Base-by-base conservation (phyloP, 192 early-diverging fungal species). In the Coemansia sp. region DNA sequence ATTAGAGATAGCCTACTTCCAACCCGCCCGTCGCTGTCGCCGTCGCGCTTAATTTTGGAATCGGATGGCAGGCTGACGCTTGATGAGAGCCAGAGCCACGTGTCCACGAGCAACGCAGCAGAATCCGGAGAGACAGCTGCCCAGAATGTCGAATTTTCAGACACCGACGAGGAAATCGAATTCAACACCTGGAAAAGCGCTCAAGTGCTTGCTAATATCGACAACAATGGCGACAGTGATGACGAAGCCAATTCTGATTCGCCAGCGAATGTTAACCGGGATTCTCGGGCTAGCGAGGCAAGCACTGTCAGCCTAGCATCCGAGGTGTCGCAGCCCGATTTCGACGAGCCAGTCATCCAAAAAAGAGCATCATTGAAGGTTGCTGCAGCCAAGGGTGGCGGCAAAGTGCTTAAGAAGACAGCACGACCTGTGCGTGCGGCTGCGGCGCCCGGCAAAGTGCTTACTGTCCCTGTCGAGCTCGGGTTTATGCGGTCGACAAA, bases 401-500 rank as follows among this genome's bases (percentile, higher is more conserved):
- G 45, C 14, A 60, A 49, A 27, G 30, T 54, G 2, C 8, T 19
- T 9, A 61, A 60, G 21, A 60, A 49, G 18, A 3, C 33, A 25
- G 14, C 45, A 5, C 40, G 45, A 28, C 50, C 43, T 16, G 27
- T 19, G 16, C 19, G 35, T n/a, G 12, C 23, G 2, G 52, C 31
- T 11, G 29, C 28, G 18, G 60, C 9, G 54, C 19, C 54, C 4
- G 47, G 49, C 25, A 55, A 51, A 23, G 23, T 43, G 4, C 62
- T 77, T 14, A 77, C 75, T 1, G 42, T 77, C 19, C 75, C 75
- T 6, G 42, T 67, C 6, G 75, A 71, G 51, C 50, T 62, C 10
- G 55, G 75, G 38, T 77, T 71, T 62, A 77, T 77, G 75, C 64
- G 69, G 32, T 65, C 75, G 6, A 77, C 75, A 30, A 71, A 67